Conservation (phyloP, 2,329 filamentous ascomycete genomes). For the Aureobasidium sp. region DNA sequence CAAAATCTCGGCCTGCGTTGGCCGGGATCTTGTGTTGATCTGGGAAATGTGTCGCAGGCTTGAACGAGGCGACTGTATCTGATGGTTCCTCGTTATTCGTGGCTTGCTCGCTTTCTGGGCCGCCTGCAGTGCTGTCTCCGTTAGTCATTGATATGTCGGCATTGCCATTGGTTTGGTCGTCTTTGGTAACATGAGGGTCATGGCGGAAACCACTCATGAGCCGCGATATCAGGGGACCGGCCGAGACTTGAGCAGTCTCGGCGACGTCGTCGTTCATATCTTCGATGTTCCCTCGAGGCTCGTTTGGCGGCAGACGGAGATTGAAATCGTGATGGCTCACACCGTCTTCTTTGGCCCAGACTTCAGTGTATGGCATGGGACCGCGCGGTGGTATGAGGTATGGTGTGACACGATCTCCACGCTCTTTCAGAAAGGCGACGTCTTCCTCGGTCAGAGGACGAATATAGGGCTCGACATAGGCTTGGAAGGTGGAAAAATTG, state of each 20-base stretch:
- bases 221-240: conserved; percentile 76
- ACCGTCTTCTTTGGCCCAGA: conserved; percentile 93
- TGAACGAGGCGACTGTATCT: conserved; percentile 36
- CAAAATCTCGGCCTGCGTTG: conserved; percentile 71
- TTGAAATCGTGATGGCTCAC: conserved; percentile 62
- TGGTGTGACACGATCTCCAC: conserved; percentile 70
- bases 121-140: conserved; percentile 31
- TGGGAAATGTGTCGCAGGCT: conserved; percentile 67
- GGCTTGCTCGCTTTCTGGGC: conserved; percentile 27
- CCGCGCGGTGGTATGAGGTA: conserved; percentile 82
- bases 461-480: conserved; percentile 87
- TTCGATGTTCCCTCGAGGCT: conserved; percentile 77
- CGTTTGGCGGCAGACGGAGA: conserved; percentile 62
- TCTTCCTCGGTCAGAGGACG: conserved; percentile 87
- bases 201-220: conserved; percentile 74
- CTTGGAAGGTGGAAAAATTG: conserved; percentile 81
- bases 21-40: conserved; percentile 24
- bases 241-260: conserved; percentile 81
- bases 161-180: conserved; percentile 38
- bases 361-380: conserved; percentile 75
- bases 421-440: conserved; percentile 79
- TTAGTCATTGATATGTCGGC: conserved; percentile 33
- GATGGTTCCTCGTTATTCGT: conserved; percentile 17
- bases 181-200: conserved; percentile 52
- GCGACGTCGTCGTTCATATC: conserved; percentile 77